Conservation (phyloP, 495 filamentous ascomycete species). For the Talaromyces nanjingensis region DNA sequence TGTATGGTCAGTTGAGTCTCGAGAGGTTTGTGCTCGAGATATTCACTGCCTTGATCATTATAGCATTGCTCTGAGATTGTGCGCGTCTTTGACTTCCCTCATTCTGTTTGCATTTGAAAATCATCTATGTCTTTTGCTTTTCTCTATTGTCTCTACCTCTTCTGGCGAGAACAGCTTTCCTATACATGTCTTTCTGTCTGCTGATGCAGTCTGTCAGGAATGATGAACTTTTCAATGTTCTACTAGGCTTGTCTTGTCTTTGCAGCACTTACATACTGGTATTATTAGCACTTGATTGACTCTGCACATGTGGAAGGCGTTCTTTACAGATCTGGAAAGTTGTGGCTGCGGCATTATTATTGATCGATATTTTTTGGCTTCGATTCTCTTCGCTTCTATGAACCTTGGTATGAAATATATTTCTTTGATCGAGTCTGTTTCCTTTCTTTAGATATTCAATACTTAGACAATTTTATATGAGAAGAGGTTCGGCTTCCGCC, state of each 20-base stretch:
- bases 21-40: neutral
- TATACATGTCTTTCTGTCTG: neutral
- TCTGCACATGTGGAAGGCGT: conserved; percentile 8
- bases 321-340: conserved; percentile 9
- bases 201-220: neutral
- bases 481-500: neutral
- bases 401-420: neutral
- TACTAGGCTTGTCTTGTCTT: conserved; percentile 9
- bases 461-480: neutral
- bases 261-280: neutral
- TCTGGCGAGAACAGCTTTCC: neutral
- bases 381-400: conserved; percentile 13
- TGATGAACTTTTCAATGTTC: conserved; percentile 7
- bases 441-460: neutral
- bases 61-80: conserved; percentile 3
- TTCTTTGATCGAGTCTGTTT: neutral
- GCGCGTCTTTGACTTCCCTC: neutral
- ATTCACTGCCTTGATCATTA: neutral
- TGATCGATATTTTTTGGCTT: conserved; percentile 6
- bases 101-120: conserved; percentile 1
- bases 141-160: neutral
- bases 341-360: neutral
- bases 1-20: conserved; percentile 6
- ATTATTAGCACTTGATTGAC: conserved; percentile 13
- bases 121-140: neutral